Conservation (phyloP, 352 stramenopile species). For the Thalassiosira livingstoniorum region DNA sequence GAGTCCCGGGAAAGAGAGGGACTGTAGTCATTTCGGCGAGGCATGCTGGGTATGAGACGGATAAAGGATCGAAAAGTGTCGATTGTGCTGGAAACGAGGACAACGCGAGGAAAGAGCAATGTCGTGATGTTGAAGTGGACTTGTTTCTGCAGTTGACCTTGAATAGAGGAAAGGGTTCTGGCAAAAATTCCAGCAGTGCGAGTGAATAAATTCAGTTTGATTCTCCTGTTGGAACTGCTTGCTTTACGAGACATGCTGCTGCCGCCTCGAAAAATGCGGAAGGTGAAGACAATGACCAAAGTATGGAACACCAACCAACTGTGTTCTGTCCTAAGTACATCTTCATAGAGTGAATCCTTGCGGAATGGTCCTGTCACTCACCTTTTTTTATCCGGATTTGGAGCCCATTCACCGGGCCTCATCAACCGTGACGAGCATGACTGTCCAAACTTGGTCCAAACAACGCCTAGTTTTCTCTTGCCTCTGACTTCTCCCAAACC, state of each 20-base stretch:
- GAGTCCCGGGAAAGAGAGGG: slow-evolving; percentile 6
- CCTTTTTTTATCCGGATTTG: slow-evolving; percentile 15
- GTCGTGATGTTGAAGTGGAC: neutral
- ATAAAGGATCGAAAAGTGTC: neutral
- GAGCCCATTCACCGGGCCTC: neutral
- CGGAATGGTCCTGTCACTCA: slow-evolving; percentile 14
- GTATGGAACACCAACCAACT: neutral
- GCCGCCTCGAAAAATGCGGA: neutral
- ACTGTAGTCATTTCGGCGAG: slow-evolving; percentile 8
- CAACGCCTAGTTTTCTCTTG: neutral
- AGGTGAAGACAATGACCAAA: neutral
- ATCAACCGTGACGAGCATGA: neutral
- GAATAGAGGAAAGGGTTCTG: neutral
- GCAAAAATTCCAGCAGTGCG: neutral
- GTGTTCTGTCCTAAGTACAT: neutral
- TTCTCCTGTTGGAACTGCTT: slow-evolving; percentile 2
- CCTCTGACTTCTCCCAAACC: neutral
- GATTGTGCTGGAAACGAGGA: neutral
- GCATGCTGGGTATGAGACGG: neutral
- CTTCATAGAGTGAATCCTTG: slow-evolving; percentile 8
- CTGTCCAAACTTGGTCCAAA: neutral
- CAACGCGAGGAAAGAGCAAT: neutral
- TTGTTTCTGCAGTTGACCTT: neutral
- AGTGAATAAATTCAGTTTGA: neutral
- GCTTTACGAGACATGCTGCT: neutral